Evolutionary conservation across 257 asterid species (phyloP), one percentile per base, ranked within the genome.

Genomic region (Petunia axillaris): DNA sequence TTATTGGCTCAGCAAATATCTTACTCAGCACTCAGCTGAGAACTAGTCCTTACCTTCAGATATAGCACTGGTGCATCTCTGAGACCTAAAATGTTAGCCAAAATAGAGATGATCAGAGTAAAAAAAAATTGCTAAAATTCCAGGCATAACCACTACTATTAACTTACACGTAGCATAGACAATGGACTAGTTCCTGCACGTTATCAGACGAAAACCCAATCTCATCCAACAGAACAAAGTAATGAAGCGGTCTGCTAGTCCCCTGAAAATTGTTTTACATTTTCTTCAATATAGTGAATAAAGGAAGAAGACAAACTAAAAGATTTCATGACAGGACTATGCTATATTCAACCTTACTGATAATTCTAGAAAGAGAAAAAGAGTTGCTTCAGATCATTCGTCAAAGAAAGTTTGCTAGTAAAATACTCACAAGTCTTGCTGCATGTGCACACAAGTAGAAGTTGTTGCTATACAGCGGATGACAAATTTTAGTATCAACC

Each of bases 181-280:
- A 66, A 62, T 90, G 91, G 15, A 87, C 82, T 37, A 88, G 68
- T 63, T 86, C 91, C 75, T 87, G 93, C 54, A 87, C 84, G 62
- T 78, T 86, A 83, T 90, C 90, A 15, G 83, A 60, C 8, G 91
- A 82, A 83, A 87, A 85, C 8, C 91, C 91, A 11, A 85, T 83
- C 80, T 90, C 91, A 76, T 88, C 86, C 35, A 85, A 37, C 80
- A 88, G 57, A n/a, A 90, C 85, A 71, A 88, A 89, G 81, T 85
- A 87, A 76, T 85, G 93, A 2, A 85, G 85, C 41, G 91, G 91
- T 81, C 89, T 84, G 8, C 87, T 60, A 36, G 90, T 90, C 50
- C 93, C 93, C 93, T 89, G 41, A 14, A 36, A 14, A 50, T 25
- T 60, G 79, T 50, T 3, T 63, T 60, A 48, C 81, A 74, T 25